Evolutionary conservation across 108 stramenopile species (phyloP).

Genomic region (Nitzschia sp.): DNA sequence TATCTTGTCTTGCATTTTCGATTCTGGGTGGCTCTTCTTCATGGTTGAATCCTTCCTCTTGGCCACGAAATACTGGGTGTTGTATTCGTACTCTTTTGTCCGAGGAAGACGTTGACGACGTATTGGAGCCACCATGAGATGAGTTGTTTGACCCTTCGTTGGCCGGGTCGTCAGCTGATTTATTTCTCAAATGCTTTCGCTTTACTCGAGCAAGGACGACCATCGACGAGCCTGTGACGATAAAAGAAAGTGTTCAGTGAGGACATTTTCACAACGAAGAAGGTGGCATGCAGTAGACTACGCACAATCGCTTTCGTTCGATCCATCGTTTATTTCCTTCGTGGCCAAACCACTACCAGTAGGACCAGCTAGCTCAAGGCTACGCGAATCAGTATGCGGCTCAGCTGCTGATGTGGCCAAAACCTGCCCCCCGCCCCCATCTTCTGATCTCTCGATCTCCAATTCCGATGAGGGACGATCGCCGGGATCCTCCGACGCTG

Average conservation of each 20-base stretch:
- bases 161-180: not conserved
- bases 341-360: not conserved
- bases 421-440: not conserved
- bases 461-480: not conserved
- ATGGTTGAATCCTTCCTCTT: not conserved
- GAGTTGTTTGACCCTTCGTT: constrained; percentile 21
- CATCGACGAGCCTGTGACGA: constrained; percentile 46
- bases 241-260: not conserved
- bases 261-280: not conserved
- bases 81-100: constrained; percentile 17
- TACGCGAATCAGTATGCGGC: not conserved
- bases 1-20: constrained; percentile 7
- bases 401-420: not conserved
- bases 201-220: constrained; percentile 61
- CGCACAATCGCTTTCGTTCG: constrained; percentile 42
- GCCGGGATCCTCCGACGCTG: not conserved
- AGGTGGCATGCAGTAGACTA: not conserved
- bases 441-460: not conserved
- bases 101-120: constrained; percentile 22
- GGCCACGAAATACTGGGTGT: not conserved
- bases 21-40: not conserved
- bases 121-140: not conserved
- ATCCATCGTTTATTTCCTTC: not conserved
- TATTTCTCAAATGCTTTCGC: constrained; percentile 34
- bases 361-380: not conserved